These are phyloP conservation scores for Aspergillus caelatus DNA, from an alignment of 2,329 filamentous ascomycete genomes.

Conservation along the genomic window DNA sequence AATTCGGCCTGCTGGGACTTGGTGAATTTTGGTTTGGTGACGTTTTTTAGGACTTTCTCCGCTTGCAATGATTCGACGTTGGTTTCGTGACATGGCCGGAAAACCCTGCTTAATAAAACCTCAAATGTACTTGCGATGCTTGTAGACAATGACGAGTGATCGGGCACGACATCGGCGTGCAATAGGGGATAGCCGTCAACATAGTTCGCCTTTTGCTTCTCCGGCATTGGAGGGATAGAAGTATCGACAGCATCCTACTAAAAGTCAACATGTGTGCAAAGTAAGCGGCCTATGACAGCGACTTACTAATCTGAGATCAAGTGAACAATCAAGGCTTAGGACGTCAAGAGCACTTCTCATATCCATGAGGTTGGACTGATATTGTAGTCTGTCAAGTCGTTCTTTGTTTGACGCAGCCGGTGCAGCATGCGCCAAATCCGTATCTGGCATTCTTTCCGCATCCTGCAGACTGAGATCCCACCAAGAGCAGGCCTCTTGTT, in stretches of 20 bases:
- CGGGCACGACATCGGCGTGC: slow-evolving; percentile 51
- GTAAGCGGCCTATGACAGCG: neutral
- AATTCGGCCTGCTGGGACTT: slow-evolving; percentile 44
- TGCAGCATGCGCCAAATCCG: slow-evolving; percentile 36
- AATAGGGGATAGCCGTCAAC: slow-evolving; percentile 57
- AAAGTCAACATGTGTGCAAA: slow-evolving; percentile 19
- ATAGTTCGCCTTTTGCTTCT: slow-evolving; percentile 58
- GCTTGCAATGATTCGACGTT: slow-evolving; percentile 30
- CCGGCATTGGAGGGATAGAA: slow-evolving; percentile 60
- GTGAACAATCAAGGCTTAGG: slow-evolving; percentile 31
- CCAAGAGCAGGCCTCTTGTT: slow-evolving; percentile 66
- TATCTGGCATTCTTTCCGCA: slow-evolving; percentile 52
- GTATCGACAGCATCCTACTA: slow-evolving; percentile 61
- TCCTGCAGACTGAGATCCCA: slow-evolving; percentile 69
- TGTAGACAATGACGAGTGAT: slow-evolving; percentile 47
- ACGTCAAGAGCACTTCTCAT: slow-evolving; percentile 41
- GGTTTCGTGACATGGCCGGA: slow-evolving; percentile 18
- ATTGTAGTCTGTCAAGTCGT: slow-evolving; percentile 30
- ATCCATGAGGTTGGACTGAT: slow-evolving; percentile 36
- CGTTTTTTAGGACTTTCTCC: slow-evolving; percentile 34
- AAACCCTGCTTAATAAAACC: slow-evolving; percentile 31
- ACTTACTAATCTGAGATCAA: slow-evolving; percentile 34
- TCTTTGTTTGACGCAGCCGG: slow-evolving; percentile 21
- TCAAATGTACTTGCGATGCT: slow-evolving; percentile 37
- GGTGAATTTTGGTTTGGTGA: slow-evolving; percentile 18